phyloP scores from a whole-genome alignment of 768 basidiomycete genomes.

The Tephrocybe rancida region DNA sequence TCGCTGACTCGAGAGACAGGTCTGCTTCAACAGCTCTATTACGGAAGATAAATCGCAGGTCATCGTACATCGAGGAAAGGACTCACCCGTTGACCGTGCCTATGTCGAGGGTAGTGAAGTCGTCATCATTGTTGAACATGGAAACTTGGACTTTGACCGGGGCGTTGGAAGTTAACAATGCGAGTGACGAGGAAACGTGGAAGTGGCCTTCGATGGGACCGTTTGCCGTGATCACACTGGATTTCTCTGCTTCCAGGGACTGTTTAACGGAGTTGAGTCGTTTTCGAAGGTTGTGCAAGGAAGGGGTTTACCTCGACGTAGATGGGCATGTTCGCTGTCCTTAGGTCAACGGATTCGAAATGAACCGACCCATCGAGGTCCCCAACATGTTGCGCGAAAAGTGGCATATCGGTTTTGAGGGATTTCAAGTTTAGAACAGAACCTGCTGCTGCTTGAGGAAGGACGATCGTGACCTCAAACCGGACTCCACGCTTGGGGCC shows the following conservation, averaged over 20 bases:
- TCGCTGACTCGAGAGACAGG: constrained; percentile 11
- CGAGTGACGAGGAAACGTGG: constrained; percentile 31
- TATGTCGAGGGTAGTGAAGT: constrained; percentile 25
- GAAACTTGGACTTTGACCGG: constrained; percentile 40
- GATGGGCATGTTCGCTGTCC: constrained; percentile 35
- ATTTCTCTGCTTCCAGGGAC: constrained; percentile 32
- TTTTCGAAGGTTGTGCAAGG: background rate
- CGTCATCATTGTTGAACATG: constrained; percentile 32
- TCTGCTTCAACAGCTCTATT: constrained; percentile 7
- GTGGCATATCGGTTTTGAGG: constrained; percentile 45
- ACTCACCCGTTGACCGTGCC: constrained; percentile 45
- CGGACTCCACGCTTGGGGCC: constrained; percentile 12
- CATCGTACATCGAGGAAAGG: background rate
- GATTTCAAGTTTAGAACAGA: constrained; percentile 35
- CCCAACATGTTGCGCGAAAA: constrained; percentile 41
- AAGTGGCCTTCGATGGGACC: constrained; percentile 50
- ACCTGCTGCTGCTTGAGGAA: constrained; percentile 20
- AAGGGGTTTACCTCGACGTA: constrained; percentile 30
- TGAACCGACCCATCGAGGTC: constrained; percentile 35
- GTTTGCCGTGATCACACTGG: constrained; percentile 37
- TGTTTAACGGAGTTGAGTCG: constrained; percentile 15
- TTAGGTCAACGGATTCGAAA: constrained; percentile 42
- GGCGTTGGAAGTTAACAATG: constrained; percentile 42
- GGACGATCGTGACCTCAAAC: constrained; percentile 25
- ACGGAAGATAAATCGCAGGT: background rate